Evolutionary conservation across 2,329 filamentous ascomycete species (phyloP), one percentile per base, ranked within the genome.

Genomic region (Calonectria pseudoreteaudii): DNA sequence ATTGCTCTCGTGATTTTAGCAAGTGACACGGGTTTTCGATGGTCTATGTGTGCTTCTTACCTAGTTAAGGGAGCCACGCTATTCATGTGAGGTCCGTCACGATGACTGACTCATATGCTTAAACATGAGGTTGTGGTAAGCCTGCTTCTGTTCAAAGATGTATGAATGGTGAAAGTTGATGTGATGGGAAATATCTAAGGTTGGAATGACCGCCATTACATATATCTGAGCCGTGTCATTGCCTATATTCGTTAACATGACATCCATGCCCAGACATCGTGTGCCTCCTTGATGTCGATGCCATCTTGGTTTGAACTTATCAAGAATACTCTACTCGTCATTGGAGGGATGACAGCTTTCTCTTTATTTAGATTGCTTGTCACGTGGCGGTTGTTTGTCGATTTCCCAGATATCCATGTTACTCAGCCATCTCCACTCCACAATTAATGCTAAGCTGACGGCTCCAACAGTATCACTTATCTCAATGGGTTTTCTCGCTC

Each of bases 341-440:
- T 20, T 10, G 7, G 26, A 41, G 41, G 16, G 41, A 20, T 7
- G n/a, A n/a, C 18, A 3, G 3, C 41, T 3, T 47, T 8, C 18
- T 47, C 38, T 41, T n/a, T n/a, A 1, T 14, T 4, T 30, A 5
- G 50, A 18, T 28, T 20, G 10, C n/a, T 30, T 31, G 2, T 38
- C 56, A 60, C n/a, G n/a, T 36, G 47, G 44, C 8, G 2, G n/a
- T 5, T 36, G 28, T 30, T 34, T 28, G 26, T 31, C 20, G 9
- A 28, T 26, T 53, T 38, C 10, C 34, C 23, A 26, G 26, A 31
- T 66, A 36, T 66, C 64, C 49, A 67, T 38, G 11, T 5, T 66
- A 20, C 62, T 20, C 26, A n/a, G 7, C 16, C 3, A 68, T 68
- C 66, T 60, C 66, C 66, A 62, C 66, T 60, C 66, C 66, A 62